These are phyloP conservation scores for Immersiella caudata DNA, from an alignment of 495 filamentous ascomycete genomes.

Conservation along the genomic window DNA sequence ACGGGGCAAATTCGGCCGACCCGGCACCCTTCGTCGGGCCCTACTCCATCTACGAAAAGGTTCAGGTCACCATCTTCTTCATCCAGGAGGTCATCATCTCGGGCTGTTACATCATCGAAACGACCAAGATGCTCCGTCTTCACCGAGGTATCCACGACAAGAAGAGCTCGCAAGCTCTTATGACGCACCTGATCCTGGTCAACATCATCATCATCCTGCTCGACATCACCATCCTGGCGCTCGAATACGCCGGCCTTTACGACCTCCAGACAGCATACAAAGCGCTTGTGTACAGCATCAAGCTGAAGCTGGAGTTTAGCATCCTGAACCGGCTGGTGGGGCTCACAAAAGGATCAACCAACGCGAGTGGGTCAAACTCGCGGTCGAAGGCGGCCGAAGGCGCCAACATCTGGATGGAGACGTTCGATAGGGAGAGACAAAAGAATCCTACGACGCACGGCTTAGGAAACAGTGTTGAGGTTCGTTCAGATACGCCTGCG, in stretches of 20 bases:
- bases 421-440: too few species aligned
- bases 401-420: too few species aligned
- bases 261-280: constrained; percentile 59
- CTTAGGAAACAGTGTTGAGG: too few species aligned
- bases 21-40: constrained; percentile 37
- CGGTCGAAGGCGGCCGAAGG: too few species aligned
- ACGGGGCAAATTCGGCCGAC: constrained; percentile 38
- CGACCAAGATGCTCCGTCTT: constrained; percentile 46
- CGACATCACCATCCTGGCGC: constrained; percentile 53
- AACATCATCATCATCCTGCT: constrained; percentile 64
- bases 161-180: not conserved
- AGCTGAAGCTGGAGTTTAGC: constrained; percentile 68
- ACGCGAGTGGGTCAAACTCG: too few species aligned
- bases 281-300: constrained; percentile 66
- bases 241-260: constrained; percentile 52
- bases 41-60: constrained; percentile 59
- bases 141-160: not conserved
- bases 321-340: constrained; percentile 46
- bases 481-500: too few species aligned
- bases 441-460: too few species aligned
- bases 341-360: too few species aligned
- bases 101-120: constrained; percentile 61
- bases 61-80: constrained; percentile 64
- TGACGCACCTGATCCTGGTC: constrained; percentile 31
- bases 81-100: constrained; percentile 64